These are phyloP conservation scores for Fusarium redolens DNA, from an alignment of 2,329 filamentous ascomycete genomes.

Conservation along the genomic window DNA sequence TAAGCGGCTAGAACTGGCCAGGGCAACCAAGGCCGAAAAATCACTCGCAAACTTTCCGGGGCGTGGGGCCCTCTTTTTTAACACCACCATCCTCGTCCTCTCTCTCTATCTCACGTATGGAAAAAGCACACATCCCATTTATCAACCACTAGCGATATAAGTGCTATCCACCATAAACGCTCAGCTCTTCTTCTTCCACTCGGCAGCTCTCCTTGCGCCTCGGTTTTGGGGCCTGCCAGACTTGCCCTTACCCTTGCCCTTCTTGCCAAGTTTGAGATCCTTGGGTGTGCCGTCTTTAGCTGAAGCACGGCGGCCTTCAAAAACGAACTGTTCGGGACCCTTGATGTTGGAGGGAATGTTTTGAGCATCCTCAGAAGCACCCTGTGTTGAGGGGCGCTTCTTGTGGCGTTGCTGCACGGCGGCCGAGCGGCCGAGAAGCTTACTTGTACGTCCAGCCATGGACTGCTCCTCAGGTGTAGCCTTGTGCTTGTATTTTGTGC, in stretches of 20 bases:
- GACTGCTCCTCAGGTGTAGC: slow-evolving; percentile 76
- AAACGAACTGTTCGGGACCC: slow-evolving; percentile 78
- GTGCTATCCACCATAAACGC: background rate
- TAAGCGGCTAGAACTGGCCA: slow-evolving; percentile 16
- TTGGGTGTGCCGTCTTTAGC: slow-evolving; percentile 72
- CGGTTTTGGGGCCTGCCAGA: slow-evolving; percentile 52
- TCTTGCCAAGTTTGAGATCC: slow-evolving; percentile 70
- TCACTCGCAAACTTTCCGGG: slow-evolving; percentile 35
- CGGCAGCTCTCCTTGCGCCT: slow-evolving; percentile 54
- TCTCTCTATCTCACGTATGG: background rate
- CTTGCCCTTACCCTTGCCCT: slow-evolving; percentile 61
- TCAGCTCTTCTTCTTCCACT: slow-evolving; percentile 59
- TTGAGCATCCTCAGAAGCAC: slow-evolving; percentile 34
- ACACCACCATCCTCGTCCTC: slow-evolving; percentile 8
- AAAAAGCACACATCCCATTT: slow-evolving; percentile 13
- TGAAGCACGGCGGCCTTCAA: slow-evolving; percentile 82
- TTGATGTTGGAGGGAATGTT: slow-evolving; percentile 51
- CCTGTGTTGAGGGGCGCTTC: slow-evolving; percentile 33
- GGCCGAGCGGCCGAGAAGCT: slow-evolving; percentile 77
- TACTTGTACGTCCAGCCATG: slow-evolving; percentile 76
- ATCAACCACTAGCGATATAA: background rate
- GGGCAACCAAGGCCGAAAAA: slow-evolving; percentile 28
- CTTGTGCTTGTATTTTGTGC: slow-evolving; percentile 74
- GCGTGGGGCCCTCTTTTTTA: slow-evolving; percentile 19
- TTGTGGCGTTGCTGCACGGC: slow-evolving; percentile 61